Percentiles rank a stretch among this genome's conserved stretches.
phyloP scores from a whole-genome alignment of 345 rosid genomes.

The Eucalyptus rudis region DNA sequence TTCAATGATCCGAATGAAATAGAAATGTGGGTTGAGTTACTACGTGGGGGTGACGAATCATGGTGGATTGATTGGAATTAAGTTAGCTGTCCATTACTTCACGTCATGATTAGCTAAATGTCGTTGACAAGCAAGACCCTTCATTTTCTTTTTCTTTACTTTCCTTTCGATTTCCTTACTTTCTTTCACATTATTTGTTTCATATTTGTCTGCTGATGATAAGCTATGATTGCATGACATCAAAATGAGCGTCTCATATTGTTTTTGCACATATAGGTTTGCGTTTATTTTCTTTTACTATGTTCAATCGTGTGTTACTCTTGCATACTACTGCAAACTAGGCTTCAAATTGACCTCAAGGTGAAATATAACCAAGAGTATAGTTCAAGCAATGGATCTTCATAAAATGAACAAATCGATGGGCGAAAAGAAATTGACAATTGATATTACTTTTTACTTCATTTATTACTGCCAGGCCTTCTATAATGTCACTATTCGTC shows the following conservation, averaged over 20 bases:
- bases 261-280: accelerated
- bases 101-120: neutral
- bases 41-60: neutral
- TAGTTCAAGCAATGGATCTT: neutral
- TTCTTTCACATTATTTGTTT: neutral
- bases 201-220: accelerated
- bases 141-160: neutral
- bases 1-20: neutral
- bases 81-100: neutral
- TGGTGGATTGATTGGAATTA: neutral
- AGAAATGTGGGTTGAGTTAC: neutral
- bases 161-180: neutral
- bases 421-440: neutral
- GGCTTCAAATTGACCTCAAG: neutral
- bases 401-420: neutral
- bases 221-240: neutral
- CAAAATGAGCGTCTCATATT: accelerated
- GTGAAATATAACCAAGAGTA: neutral
- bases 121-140: neutral
- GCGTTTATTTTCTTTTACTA: accelerated
- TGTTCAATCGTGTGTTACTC: neutral
- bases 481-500: neutral
- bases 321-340: neutral
- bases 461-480: neutral
- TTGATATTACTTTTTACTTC: neutral